Evolutionary conservation across 2,329 filamentous ascomycete genomes (phyloP).

Genomic region (Penicillium psychrosexuale): DNA sequence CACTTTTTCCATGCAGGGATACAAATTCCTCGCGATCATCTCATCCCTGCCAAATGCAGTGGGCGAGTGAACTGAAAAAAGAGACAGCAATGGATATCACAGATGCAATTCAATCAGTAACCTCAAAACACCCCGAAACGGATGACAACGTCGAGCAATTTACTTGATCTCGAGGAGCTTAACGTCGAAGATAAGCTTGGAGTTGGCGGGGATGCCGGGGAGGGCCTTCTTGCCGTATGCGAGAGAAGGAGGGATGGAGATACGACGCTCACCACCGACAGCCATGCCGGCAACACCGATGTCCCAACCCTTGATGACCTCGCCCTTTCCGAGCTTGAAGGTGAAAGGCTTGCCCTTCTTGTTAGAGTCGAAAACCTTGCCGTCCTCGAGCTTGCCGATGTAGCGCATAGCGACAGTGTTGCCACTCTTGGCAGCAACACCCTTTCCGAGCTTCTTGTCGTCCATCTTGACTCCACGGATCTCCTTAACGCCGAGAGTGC

Average conservation of each 20-base stretch:
- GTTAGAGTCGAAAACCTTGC: conserved; percentile 97
- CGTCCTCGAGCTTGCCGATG: conserved; percentile 93
- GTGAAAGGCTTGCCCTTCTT: conserved; percentile 98
- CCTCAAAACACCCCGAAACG: conserved; percentile 25
- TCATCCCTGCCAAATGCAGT: conserved; percentile 32
- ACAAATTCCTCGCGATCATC: conserved; percentile 32
- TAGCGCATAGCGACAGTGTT: conserved; percentile 92
- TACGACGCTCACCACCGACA: conserved; percentile 86
- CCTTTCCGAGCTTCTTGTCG: conserved; percentile 87
- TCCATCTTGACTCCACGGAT: conserved; percentile 89
- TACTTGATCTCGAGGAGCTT: conserved; percentile 83
- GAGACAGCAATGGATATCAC: conserved; percentile 38
- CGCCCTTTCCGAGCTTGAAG: conserved; percentile 89
- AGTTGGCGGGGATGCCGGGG: conserved; percentile 87
- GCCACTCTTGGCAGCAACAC: conserved; percentile 82
- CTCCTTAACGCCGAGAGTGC: conserved; percentile 66
- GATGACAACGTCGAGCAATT: conserved; percentile 26
- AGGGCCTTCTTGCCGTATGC: conserved; percentile 84
- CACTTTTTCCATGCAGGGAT: conserved; percentile 25
- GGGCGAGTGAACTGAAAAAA: conserved; percentile 28
- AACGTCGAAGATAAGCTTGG: conserved; percentile 86
- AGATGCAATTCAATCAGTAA: conserved; percentile 30
- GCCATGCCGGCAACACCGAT: conserved; percentile 89
- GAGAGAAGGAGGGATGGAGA: conserved; percentile 81
- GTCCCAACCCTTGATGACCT: conserved; percentile 99